Percentiles rank a stretch among this genome's conserved stretches.
These are phyloP conservation scores for Pascua sp. DNA, from an alignment of 1,284 basidiomycete species.

Conservation along the genomic window DNA sequence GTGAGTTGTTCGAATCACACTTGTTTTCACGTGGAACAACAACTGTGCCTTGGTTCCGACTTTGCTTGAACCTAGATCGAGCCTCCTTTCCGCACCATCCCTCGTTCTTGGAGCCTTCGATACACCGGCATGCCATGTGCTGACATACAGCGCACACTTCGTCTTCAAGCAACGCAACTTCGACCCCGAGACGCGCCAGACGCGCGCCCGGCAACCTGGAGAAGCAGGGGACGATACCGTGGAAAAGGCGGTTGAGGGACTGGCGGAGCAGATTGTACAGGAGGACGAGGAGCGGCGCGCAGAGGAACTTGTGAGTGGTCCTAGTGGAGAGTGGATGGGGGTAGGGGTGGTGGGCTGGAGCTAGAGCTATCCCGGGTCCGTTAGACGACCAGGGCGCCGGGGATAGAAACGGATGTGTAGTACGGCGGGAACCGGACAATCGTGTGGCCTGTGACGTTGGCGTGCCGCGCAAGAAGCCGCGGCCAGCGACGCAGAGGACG, in stretches of 20 bases:
- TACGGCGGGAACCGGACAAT: neutral
- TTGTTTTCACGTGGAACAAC: neutral
- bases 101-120: neutral
- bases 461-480: neutral
- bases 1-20: constrained; percentile 10
- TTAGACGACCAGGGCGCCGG: neutral
- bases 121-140: too few species aligned
- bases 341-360: neutral
- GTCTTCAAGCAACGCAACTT: constrained; percentile 73
- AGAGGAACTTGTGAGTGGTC: constrained; percentile 75
- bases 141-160: constrained; percentile 53
- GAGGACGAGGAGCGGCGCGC: constrained; percentile 79
- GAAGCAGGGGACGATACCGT: constrained; percentile 70
- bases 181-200: constrained; percentile 73
- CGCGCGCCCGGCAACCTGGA: constrained; percentile 61
- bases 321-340: neutral
- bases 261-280: constrained; percentile 76
- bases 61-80: neutral
- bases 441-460: neutral
- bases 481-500: neutral
- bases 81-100: neutral
- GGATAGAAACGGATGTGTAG: neutral
- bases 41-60: neutral
- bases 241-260: constrained; percentile 75
- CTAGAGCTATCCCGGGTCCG: neutral